Evolutionary conservation across 2,329 filamentous ascomycete genomes (phyloP).

Genomic region (Trichoderma endophyticum): DNA sequence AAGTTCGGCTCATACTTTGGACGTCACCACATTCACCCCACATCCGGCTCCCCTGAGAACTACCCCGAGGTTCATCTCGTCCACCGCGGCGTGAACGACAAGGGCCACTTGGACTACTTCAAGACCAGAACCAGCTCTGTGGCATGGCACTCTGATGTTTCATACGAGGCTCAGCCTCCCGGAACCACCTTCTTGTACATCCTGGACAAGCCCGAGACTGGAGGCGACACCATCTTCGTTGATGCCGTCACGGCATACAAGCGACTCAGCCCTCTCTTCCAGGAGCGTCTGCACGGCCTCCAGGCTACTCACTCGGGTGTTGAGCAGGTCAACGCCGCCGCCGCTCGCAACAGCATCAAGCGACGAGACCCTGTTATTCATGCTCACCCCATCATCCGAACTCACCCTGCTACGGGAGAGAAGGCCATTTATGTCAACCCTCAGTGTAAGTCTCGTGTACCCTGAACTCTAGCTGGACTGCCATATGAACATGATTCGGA

Average conservation of each 20-base stretch:
- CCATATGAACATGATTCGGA: background rate
- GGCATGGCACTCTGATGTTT: slow-evolving; percentile 86
- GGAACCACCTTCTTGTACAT: slow-evolving; percentile 88
- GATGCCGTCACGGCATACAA: slow-evolving; percentile 79
- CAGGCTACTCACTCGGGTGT: slow-evolving; percentile 76
- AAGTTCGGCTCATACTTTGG: slow-evolving; percentile 74
- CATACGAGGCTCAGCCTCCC: slow-evolving; percentile 83
- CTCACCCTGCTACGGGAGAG: slow-evolving; percentile 78
- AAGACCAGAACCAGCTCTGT: slow-evolving; percentile 70
- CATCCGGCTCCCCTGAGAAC: slow-evolving; percentile 69
- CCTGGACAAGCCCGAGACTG: slow-evolving; percentile 74
- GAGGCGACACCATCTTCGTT: slow-evolving; percentile 81
- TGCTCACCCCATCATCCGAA: slow-evolving; percentile 74
- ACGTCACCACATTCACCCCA: slow-evolving; percentile 77
- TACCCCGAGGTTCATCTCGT: slow-evolving; percentile 76
- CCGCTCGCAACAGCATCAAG: slow-evolving; percentile 65
- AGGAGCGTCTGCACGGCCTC: slow-evolving; percentile 75
- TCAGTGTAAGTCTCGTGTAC: slow-evolving; percentile 58
- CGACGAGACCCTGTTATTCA: slow-evolving; percentile 72
- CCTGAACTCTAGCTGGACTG: background rate
- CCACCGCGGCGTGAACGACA: slow-evolving; percentile 59
- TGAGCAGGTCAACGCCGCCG: slow-evolving; percentile 72
- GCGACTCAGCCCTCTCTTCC: slow-evolving; percentile 74
- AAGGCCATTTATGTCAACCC: slow-evolving; percentile 82
- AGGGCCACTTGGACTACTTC: slow-evolving; percentile 58